Evolutionary conservation across 2,329 filamentous ascomycete genomes (phyloP).

Genomic region (Aquanectria penicillioides): DNA sequence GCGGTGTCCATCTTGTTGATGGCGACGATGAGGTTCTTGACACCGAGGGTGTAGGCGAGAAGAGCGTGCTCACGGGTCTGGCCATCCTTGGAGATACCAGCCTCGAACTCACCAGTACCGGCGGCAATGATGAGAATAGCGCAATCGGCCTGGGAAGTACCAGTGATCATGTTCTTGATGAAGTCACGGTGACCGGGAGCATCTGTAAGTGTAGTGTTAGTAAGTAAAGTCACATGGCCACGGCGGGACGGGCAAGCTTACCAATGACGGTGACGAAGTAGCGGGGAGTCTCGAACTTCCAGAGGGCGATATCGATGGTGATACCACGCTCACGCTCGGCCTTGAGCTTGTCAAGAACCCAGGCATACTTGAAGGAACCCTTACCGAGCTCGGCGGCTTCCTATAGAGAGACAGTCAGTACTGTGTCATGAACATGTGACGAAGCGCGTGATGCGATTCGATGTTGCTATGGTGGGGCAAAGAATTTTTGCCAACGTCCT

Average conservation of each 20-base stretch:
- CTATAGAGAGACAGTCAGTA: constrained; percentile 58
- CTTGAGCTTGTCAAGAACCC: constrained; percentile 99
- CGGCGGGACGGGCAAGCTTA: constrained; percentile 57
- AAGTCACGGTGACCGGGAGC: constrained; percentile 99
- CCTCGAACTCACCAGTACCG: constrained; percentile 99
- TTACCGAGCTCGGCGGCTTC: constrained; percentile 99
- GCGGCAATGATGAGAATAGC: constrained; percentile 99
- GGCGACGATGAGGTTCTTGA: constrained; percentile 99
- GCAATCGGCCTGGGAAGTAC: constrained; percentile 99
- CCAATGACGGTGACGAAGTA: constrained; percentile 98
- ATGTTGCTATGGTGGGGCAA: constrained; percentile 10
- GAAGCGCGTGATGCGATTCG: constrained; percentile 23
- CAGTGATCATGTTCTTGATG: constrained; percentile 99
- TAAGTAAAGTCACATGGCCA: not conserved
- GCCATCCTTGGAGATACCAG: constrained; percentile 99
- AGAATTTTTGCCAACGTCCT: constrained; percentile 19
- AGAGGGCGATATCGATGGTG: constrained; percentile 99
- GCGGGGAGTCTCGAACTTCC: constrained; percentile 99
- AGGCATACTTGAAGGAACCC: constrained; percentile 99
- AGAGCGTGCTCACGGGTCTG: constrained; percentile 99
- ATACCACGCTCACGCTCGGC: constrained; percentile 99
- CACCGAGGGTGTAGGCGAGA: constrained; percentile 99
- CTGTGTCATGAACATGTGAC: constrained; percentile 20
- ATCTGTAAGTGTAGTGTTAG: constrained; percentile 65
- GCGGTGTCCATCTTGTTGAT: constrained; percentile 99